Percentiles rank a stretch among this genome's conserved stretches.
Evolutionary conservation across 2,329 filamentous ascomycete genomes (phyloP).

Genomic region (Fonsecaea erecta): DNA sequence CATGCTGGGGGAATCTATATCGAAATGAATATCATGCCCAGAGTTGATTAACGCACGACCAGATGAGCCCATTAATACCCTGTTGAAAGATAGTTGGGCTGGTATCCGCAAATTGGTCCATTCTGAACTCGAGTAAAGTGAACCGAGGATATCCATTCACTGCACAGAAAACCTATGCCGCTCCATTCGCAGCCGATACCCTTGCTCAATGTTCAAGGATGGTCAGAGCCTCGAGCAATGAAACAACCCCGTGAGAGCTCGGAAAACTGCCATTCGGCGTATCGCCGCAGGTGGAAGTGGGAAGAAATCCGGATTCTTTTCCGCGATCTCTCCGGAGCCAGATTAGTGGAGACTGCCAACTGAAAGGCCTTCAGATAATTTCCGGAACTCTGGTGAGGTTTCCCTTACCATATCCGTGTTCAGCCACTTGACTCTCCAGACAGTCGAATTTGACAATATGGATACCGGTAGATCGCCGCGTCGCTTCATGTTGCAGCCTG

Average conservation of each 20-base stretch:
- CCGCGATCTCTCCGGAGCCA: background rate
- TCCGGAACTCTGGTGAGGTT: background rate
- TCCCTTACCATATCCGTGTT: background rate
- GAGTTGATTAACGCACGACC: background rate
- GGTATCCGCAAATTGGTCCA: too few relatives aligned
- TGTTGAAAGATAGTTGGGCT: too few relatives aligned
- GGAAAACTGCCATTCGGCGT: background rate
- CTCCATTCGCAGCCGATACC: background rate
- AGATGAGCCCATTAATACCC: too few relatives aligned
- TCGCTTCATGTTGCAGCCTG: slow-evolving; percentile 2
- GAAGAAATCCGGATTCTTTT: background rate
- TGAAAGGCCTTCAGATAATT: background rate
- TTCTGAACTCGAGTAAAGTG: background rate
- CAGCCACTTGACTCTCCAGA: background rate
- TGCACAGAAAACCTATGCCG: background rate
- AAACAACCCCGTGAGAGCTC: background rate
- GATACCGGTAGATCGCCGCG: background rate
- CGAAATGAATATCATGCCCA: background rate
- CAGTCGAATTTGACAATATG: background rate
- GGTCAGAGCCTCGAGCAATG: background rate
- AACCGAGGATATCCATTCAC: background rate
- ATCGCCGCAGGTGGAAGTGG: background rate
- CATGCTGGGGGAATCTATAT: background rate
- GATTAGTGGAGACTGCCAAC: background rate
- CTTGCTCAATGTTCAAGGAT: background rate